These are phyloP conservation scores for Lachnellula cervina DNA, from an alignment of 2,329 filamentous ascomycete genomes.

Conservation along the genomic window DNA sequence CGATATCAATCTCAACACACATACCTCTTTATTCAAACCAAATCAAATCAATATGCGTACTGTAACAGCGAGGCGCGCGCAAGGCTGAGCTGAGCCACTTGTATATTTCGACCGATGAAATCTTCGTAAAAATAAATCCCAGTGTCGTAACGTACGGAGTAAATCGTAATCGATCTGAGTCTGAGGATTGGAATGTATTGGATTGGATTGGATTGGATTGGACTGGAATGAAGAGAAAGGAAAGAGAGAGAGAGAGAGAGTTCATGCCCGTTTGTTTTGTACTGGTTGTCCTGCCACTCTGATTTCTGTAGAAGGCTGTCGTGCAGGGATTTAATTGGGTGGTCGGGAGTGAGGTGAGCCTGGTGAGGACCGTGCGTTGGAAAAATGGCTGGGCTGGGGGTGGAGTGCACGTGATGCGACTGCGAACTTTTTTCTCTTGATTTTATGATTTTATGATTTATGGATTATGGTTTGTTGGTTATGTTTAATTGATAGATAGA, in stretches of 20 bases:
- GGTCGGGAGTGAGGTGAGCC: background rate
- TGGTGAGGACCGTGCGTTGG: background rate
- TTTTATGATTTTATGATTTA: background rate
- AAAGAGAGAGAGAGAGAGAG: background rate
- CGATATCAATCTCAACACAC: too few species aligned
- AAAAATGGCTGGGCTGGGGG: background rate
- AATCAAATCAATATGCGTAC: too few species aligned
- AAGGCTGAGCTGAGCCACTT: background rate
- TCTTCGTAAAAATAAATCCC: background rate
- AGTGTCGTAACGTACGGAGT: too few species aligned
- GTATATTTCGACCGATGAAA: background rate
- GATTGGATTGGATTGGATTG: too few species aligned
- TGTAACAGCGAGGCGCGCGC: background rate
- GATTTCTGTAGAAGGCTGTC: background rate
- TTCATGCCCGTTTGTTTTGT: background rate
- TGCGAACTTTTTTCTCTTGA: background rate
- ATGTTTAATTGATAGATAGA: background rate
- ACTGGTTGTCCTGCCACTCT: background rate
- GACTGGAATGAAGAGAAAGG: background rate
- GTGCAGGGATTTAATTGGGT: background rate
- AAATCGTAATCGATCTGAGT: background rate
- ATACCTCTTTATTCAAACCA: too few species aligned
- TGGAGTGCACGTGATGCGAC: background rate
- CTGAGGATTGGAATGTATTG: background rate
- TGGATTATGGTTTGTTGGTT: background rate